Evolutionary conservation across 257 asterid species (phyloP), one percentile per base, ranked within the genome.

Genomic region (Jaltomata sinuosa): DNA sequence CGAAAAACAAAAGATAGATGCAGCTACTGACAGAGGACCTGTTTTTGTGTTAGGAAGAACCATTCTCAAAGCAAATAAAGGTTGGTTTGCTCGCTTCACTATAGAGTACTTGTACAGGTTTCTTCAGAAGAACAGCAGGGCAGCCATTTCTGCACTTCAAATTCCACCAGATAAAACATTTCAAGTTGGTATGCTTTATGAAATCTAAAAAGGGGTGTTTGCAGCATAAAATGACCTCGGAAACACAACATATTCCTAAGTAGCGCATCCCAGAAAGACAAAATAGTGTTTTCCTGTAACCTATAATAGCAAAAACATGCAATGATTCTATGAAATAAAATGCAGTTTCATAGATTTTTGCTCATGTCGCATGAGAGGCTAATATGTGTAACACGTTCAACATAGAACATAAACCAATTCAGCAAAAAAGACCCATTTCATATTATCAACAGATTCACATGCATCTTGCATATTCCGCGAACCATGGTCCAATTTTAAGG

Each of bases 131-230:
- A 93, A 94, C 81, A 85, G 93, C 81, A 83, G 89, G 59, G 84
- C 92, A 22, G 90, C 92, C 8, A 80, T 88, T 85, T 87, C 95
- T 2, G 69, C 86, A 21, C 86, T 90, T 50, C 68, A 87, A 32
- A 62, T 91, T 69, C 97, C 94, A 18, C 84, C 89, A 2, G 91
- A 87, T 40, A 90, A 82, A 84, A 92, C 94, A 32, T 25, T 94
- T 87, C 97, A 93, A 83, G 89, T 93, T 29, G 97, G 95, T 65
- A 93, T 94, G 93, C 49, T 90, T 27, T 92, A 94, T 59, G 87
- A 92, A 72, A 85, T 92, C 71, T 92, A 84, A 83, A 82, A 38
- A 72, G 79, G 14, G 18, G 40, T 16, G 52, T 36, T 54, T 6
- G 27, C 27, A 18, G 10, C 62, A 54, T 19, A 55, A 55, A 55